These are phyloP conservation scores for Hibiscus syriacus DNA, from an alignment of 345 rosid species.

Conservation along the genomic window DNA sequence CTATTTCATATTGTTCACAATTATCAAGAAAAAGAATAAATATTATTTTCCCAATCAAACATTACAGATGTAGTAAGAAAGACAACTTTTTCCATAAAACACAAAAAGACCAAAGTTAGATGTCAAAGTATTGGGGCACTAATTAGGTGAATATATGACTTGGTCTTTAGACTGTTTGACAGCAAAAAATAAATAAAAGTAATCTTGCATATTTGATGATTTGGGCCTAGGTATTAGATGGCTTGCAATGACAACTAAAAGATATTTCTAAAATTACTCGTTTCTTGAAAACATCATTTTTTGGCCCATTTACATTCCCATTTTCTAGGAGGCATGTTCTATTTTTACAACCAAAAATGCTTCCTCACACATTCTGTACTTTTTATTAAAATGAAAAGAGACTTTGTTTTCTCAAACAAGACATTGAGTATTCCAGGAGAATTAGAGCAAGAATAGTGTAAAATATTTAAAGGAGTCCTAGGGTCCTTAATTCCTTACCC, in stretches of 20 bases:
- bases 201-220: neutral
- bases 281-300: neutral
- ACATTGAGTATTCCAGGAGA: neutral
- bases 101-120: neutral
- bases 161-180: neutral
- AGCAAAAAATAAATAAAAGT: neutral
- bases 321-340: neutral
- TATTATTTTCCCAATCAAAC: neutral
- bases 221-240: neutral
- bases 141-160: neutral
- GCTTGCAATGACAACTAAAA: neutral
- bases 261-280: neutral
- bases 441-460: conserved; percentile 1
- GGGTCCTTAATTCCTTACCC: conserved; percentile 41
- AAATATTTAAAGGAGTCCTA: neutral
- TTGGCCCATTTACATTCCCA: neutral
- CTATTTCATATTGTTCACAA: neutral
- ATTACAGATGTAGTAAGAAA: neutral
- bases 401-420: neutral
- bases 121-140: neutral
- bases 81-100: neutral
- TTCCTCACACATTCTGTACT: too few species aligned
- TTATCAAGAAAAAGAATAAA: neutral
- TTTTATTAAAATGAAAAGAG: too few species aligned
- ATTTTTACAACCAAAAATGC: too few species aligned